Evolutionary conservation across 2,329 filamentous ascomycete genomes (phyloP).

Genomic region (Talaromyces sp.): DNA sequence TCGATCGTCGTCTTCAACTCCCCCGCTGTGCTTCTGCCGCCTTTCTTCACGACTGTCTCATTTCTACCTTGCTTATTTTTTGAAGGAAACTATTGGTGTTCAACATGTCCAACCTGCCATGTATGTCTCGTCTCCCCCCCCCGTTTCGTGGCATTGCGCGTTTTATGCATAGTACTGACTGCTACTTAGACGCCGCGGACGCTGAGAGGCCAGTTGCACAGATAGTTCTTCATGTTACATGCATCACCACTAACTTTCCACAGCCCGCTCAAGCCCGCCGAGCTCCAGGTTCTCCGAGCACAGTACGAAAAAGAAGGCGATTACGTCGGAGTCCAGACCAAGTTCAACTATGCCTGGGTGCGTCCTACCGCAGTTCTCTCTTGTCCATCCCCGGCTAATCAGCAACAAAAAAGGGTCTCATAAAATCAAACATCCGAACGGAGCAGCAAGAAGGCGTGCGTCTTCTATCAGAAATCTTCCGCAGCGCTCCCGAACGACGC

Average conservation of each 20-base stretch:
- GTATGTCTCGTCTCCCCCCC: constrained; percentile 28
- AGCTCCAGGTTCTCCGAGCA: constrained; percentile 84
- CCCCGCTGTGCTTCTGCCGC: neutral
- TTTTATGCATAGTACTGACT: neutral
- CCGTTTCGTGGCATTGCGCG: neutral
- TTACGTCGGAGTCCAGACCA: constrained; percentile 94
- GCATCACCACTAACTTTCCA: constrained; percentile 8
- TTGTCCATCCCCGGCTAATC: neutral
- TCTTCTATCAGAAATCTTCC: constrained; percentile 94
- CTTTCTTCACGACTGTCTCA: no score
- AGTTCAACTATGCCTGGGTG: constrained; percentile 99
- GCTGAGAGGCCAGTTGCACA: constrained; percentile 70
- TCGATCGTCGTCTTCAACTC: neutral
- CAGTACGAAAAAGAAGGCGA: constrained; percentile 98
- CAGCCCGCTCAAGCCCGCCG: constrained; percentile 82
- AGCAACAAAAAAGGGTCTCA: constrained; percentile 63
- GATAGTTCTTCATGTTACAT: neutral
- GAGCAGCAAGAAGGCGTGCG: constrained; percentile 95
- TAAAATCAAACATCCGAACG: constrained; percentile 77
- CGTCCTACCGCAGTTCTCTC: constrained; percentile 16
- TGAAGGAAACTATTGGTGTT: neutral
- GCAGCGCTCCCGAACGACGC: constrained; percentile 82
- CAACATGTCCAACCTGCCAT: constrained; percentile 46
- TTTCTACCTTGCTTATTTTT: neutral
- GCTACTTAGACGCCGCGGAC: constrained; percentile 77